A percentile compares a stretch with the other conserved stretches of the same genome.
Evolutionary conservation across 73 alveolate species (phyloP).

Genomic region (Paramecium sonneborni): DNA sequence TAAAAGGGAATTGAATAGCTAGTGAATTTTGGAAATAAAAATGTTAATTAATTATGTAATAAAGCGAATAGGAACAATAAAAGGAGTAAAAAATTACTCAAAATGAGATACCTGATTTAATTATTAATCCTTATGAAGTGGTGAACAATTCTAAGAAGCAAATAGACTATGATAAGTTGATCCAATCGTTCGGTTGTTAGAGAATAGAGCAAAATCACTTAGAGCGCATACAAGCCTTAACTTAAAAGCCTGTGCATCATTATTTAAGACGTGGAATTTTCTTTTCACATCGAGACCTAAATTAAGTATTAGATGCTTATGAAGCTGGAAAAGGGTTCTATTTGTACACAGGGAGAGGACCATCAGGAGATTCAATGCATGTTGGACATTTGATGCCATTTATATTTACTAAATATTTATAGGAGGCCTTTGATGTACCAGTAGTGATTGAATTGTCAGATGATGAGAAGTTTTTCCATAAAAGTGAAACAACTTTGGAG

Average conservation of each 20-base stretch:
- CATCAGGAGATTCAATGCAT: constrained; percentile 98
- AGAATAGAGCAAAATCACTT: not conserved
- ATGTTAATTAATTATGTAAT: not conserved
- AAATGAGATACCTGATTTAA: not conserved
- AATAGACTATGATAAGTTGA: constrained; percentile 64
- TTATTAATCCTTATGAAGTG: not conserved
- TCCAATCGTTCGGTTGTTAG: constrained; percentile 42
- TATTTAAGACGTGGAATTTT: constrained; percentile 97
- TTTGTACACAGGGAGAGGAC: constrained; percentile 99
- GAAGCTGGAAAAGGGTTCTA: constrained; percentile 95
- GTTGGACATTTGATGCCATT: constrained; percentile 97
- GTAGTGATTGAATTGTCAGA: constrained; percentile 98
- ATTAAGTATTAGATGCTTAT: constrained; percentile 80
- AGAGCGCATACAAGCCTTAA: constrained; percentile 72
- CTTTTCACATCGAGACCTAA: constrained; percentile 94
- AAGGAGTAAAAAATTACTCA: not conserved
- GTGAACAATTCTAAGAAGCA: not conserved
- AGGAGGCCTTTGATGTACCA: constrained; percentile 99
- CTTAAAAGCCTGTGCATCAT: constrained; percentile 94
- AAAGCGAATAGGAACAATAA: not conserved
- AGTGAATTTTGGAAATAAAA: not conserved
- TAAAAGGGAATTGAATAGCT: too few species aligned
- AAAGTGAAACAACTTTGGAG: constrained; percentile 67
- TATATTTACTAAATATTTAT: constrained; percentile 96
- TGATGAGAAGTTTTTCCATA: constrained; percentile 98